Evolutionary conservation across 2,329 filamentous ascomycete species (phyloP).

Genomic region (Lanzia echinophila): DNA sequence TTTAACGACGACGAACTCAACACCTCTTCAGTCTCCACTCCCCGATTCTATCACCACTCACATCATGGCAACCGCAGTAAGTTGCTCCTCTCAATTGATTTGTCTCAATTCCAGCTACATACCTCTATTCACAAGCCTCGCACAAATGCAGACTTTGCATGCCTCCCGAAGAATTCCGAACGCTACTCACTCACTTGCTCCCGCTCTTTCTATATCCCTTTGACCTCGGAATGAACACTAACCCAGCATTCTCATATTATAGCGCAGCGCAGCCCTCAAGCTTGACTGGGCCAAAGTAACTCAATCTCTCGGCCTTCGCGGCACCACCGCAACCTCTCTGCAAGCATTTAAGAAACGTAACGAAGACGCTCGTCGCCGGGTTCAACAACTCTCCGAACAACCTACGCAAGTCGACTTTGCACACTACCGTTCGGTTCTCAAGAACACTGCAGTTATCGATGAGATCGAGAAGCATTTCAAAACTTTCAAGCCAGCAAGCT

Average conservation of each 20-base stretch:
- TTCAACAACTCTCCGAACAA: constrained; percentile 76
- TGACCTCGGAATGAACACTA: constrained; percentile 11
- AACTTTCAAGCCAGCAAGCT: constrained; percentile 84
- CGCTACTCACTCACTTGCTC: background rate
- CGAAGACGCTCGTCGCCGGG: constrained; percentile 94
- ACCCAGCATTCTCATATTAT: constrained; percentile 24
- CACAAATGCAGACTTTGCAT: background rate
- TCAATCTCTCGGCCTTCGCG: constrained; percentile 90
- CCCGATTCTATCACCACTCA: constrained; percentile 41
- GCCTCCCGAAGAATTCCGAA: constrained; percentile 12
- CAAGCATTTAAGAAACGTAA: constrained; percentile 99
- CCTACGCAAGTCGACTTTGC: constrained; percentile 85
- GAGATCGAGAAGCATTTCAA: constrained; percentile 97
- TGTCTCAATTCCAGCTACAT: too few species aligned
- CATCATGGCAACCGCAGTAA: constrained; percentile 63
- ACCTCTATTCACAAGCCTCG: background rate
- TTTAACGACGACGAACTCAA: constrained; percentile 23
- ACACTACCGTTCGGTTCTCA: constrained; percentile 84
- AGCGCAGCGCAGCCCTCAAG: constrained; percentile 98
- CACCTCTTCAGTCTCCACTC: constrained; percentile 41
- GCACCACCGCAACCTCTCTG: constrained; percentile 85
- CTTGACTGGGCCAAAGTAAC: constrained; percentile 97
- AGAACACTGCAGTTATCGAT: constrained; percentile 92
- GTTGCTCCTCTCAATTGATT: constrained; percentile 34
- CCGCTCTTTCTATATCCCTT: background rate